Base-by-base conservation (phyloP, 257 asterid genomes). In the Rubia yunnanensis region DNA sequence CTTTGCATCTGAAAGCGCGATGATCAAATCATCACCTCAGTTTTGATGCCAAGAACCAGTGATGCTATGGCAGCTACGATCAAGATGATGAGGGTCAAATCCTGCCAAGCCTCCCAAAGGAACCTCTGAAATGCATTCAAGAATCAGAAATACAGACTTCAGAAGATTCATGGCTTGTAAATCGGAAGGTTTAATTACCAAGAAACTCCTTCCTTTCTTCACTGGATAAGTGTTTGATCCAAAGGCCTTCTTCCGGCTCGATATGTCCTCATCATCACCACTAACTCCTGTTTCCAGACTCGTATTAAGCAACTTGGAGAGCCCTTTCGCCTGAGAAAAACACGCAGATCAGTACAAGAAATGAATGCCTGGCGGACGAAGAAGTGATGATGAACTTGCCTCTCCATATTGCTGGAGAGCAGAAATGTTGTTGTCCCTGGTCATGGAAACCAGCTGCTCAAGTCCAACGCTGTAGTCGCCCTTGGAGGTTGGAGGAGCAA, bases 61-160 rank as follows among this genome's bases (percentile, higher is more conserved):
- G 98, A 92, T 50, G 90, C 88, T 27, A 76, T 70, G 18, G 98
- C 98, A 48, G 98, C 96, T 70, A 92, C 60, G 38, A 85, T 89
- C 72, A 92, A 79, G 78, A 92, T 89, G 68, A 92, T 83, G 78
- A 92, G 96, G 62, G 98, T 92, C 64, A 86, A 73, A 70, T 92
- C 98, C 73, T 92, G 96, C 98, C 96, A 89, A 70, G 96, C 86
- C 67, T 92, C 98, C 98, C 96, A 92, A 41, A 92, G 85, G 84
- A 92, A 92, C 72, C 73, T 82, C 98, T 92, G 74, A 65, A 24
- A 52, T 53, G 59, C 8, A 64, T 1, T n/a, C 46, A 26, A 26
- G 60, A 65, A 58, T 38, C 61, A 74, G 39, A 64, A 15, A n/a
- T 64, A 52, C 70, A 60, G 48, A 63, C 30, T 23, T n/a, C 8